Conservation (phyloP, 768 basidiomycete species). For the Ramaria sp. region DNA sequence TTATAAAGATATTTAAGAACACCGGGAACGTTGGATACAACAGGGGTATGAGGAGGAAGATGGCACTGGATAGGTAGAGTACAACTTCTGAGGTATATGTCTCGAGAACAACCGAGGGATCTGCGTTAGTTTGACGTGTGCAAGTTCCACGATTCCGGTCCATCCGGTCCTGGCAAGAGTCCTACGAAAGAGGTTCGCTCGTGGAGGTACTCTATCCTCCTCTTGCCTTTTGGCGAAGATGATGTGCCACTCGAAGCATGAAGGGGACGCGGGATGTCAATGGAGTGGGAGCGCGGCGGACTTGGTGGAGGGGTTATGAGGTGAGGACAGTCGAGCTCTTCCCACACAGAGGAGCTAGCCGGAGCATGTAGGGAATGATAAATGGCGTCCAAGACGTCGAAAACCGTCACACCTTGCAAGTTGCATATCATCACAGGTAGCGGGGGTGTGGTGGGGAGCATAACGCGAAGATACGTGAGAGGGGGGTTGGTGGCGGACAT, state of each 20-base stretch:
- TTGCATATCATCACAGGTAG: conserved; percentile 2
- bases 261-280: not conserved
- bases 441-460: conserved; percentile 4
- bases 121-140: not conserved
- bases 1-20: not conserved
- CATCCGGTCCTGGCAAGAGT: not conserved
- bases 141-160: not conserved
- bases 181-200: conserved; percentile 3
- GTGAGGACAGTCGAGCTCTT: conserved; percentile 1
- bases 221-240: not conserved
- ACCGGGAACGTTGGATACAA: too few relatives aligned
- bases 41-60: too few relatives aligned
- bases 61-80: too few relatives aligned
- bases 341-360: not conserved
- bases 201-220: conserved; percentile 3
- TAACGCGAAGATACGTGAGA: not conserved
- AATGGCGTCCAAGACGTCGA: conserved; percentile 2
- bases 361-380: conserved; percentile 2
- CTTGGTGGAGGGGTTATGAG: not conserved
- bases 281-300: not conserved
- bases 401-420: conserved; percentile 1
- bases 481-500: conserved; percentile 2
- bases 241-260: not conserved
- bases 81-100: not conserved
- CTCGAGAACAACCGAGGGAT: not conserved